Percentiles rank a stretch among this genome's conserved stretches.
Conservation (phyloP, 345 rosid species). For the Rhodamnia rubescens region DNA sequence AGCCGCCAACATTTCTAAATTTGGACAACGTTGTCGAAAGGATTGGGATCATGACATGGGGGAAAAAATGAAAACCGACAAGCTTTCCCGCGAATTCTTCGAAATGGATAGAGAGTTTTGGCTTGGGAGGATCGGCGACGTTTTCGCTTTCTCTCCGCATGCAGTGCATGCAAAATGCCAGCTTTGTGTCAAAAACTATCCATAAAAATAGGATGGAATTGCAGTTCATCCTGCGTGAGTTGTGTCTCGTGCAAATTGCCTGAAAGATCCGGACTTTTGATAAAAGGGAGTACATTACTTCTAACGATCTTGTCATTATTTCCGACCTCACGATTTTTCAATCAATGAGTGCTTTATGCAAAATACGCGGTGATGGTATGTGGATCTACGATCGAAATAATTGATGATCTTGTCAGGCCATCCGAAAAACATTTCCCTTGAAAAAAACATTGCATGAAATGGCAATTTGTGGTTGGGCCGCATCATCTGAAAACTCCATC, state of each 20-base stretch:
- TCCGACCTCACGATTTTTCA: too few species aligned
- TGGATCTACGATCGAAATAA: too few species aligned
- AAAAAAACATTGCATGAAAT: not conserved
- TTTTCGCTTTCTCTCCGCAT: not conserved
- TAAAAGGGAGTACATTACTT: too few species aligned
- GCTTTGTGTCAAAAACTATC: not conserved
- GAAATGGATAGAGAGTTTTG: not conserved
- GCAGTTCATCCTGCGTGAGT: not conserved
- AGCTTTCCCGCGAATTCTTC: not conserved
- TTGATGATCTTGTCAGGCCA: too few species aligned
- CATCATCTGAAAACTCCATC: not conserved
- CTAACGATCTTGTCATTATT: too few species aligned
- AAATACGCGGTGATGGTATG: too few species aligned
- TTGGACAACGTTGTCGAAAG: not conserved
- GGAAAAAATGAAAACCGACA: not conserved
- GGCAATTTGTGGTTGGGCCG: not conserved
- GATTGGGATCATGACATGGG: not conserved
- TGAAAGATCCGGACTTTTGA: not conserved
- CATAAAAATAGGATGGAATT: not conserved
- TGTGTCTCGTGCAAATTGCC: not conserved
- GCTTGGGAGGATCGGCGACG: not conserved
- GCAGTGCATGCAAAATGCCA: not conserved
- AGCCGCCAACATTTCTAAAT: not conserved
- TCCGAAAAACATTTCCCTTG: too few species aligned
- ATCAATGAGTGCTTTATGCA: too few species aligned